Conservation (phyloP, 1,284 basidiomycete genomes). For the Ceratobasidium sp. region DNA sequence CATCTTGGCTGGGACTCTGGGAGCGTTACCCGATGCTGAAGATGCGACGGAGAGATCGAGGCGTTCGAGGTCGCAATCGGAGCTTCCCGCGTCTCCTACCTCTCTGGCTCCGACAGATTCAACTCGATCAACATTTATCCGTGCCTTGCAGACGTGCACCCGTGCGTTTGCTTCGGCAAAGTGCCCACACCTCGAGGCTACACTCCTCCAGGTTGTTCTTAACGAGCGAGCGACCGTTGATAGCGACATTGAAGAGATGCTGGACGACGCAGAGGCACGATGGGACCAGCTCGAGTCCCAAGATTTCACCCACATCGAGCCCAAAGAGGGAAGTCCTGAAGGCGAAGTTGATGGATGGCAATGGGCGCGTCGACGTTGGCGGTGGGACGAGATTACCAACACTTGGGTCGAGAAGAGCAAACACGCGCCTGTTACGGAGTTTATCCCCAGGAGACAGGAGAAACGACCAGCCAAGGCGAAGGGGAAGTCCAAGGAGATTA, state of each 20-base stretch:
- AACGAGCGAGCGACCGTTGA: constrained; percentile 15
- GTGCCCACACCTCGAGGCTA: constrained; percentile 34
- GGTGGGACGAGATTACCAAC: constrained; percentile 41
- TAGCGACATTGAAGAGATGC: constrained; percentile 28
- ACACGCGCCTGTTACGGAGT: not conserved
- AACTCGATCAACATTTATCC: not conserved
- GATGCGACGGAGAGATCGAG: not conserved
- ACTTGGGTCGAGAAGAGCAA: constrained; percentile 32
- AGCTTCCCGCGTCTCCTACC: not conserved
- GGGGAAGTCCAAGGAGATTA: not conserved
- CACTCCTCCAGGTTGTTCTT: constrained; percentile 24
- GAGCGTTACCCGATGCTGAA: not conserved
- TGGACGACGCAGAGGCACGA: constrained; percentile 32
- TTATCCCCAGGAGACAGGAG: not conserved
- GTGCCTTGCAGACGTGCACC: not conserved
- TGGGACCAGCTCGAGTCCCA: constrained; percentile 5
- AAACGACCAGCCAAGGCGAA: not conserved
- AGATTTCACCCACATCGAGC: not conserved
- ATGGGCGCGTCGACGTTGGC: constrained; percentile 24
- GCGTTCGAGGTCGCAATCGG: not conserved
- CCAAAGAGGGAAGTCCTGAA: not conserved
- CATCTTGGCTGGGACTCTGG: constrained; percentile 18
- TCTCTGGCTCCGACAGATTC: not conserved
- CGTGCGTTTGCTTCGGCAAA: constrained; percentile 1
- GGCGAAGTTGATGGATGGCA: constrained; percentile 2